Base-by-base conservation (phyloP, 2,329 filamentous ascomycete genomes). In the Colletotrichum gigasporum region DNA sequence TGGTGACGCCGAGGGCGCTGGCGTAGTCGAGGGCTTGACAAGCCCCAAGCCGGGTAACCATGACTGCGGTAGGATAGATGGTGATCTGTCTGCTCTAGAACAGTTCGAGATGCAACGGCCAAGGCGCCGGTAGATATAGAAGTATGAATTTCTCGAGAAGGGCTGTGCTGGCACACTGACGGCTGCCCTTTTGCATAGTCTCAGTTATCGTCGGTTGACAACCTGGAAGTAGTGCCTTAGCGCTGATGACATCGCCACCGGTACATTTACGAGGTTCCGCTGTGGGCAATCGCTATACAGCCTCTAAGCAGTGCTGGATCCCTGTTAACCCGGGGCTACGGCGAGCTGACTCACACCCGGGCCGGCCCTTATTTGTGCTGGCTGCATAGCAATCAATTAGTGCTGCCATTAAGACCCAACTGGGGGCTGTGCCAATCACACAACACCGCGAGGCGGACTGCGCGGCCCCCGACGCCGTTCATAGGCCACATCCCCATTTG, bases 1-100 rank as follows among this genome's bases (percentile, higher is more conserved):
- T 26, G 34, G 44, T 5, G 16, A 20, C 20, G 16, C 24, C 14
- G n/a, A 62, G 34, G 34, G 58, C 58, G 30, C 51, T 42, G 20
- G 34, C 51, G 26, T 62, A 57, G 42, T 62, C 41, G 9, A 62
- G 58, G 8, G 20, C 51, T 30, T 42, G 24, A 14, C 22, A 34
- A 39, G 42, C 42, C 10, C n/a, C 32, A 8, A 34, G 9, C 3
- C n/a, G n/a, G 7, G 10, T 16, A 18, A 39, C 8, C 58, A 62
- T 62, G 5, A 2, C 16, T 18, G 28, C 30, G 7, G 52, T 8
- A 2, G 14, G 51, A 5, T 10, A 7, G 8, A 18, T 12, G n/a
- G 9, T 26, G 6, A 41, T n/a, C n/a, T n/a, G n/a, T n/a, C n/a
- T n/a, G n/a, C n/a, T n/a, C n/a, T n/a, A n/a, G n/a, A n/a, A n/a